Conservation (phyloP, 306 rosid species). For the Inga oerstediana region DNA sequence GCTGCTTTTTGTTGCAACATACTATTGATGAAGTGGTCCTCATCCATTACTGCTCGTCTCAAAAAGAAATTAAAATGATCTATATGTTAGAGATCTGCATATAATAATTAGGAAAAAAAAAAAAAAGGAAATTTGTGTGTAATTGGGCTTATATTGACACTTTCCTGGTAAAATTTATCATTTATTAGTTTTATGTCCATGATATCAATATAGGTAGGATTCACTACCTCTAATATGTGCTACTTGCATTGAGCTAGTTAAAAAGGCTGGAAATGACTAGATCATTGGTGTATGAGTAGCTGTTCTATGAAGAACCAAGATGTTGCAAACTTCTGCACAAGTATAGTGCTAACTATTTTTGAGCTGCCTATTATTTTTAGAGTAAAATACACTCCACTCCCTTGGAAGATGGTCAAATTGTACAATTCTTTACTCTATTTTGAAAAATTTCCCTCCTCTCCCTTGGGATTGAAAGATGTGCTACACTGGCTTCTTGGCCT, state of each 20-base stretch:
- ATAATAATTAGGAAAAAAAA: background rate
- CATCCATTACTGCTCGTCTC: background rate
- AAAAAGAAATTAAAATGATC: background rate
- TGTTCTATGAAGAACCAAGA: background rate
- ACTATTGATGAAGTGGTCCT: background rate
- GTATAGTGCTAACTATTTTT: constrained; percentile 2
- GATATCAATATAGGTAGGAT: background rate
- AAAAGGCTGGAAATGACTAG: constrained; percentile 22
- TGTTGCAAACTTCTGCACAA: constrained; percentile 5
- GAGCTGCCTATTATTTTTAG: background rate
- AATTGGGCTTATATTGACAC: background rate
- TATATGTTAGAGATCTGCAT: background rate
- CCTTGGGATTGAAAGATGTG: background rate
- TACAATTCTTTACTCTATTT: background rate
- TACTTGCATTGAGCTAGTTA: constrained; percentile 15
- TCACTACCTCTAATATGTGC: constrained; percentile 3
- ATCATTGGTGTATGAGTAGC: constrained; percentile 24
- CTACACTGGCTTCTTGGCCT: background rate
- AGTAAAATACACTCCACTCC: background rate
- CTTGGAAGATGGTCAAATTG: background rate
- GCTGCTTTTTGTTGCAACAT: background rate
- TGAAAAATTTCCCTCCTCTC: background rate
- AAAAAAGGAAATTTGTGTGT: background rate
- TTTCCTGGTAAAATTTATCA: background rate
- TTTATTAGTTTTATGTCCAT: background rate